phyloP scores from a whole-genome alignment of 2,329 filamentous ascomycete genomes.

The Aspergillus japonicus region DNA sequence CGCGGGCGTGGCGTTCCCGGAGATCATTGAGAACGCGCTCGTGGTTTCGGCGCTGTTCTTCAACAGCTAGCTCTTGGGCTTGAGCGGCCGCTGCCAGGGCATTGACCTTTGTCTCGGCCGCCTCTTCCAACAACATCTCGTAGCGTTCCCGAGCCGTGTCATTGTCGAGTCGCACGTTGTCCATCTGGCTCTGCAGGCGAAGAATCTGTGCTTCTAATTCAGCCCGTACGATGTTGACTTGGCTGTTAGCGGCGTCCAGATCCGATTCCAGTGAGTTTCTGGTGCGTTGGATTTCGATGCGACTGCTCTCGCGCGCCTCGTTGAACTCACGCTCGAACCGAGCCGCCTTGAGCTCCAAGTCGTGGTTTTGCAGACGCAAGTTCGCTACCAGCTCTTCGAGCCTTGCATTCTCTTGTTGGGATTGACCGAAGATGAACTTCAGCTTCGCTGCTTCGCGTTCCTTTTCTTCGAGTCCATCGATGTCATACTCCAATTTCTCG shows the following conservation, averaged over 20 bases:
- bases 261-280: conserved; percentile 77
- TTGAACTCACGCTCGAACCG: conserved; percentile 78
- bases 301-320: conserved; percentile 76
- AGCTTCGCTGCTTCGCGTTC: conserved; percentile 76
- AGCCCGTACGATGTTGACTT: conserved; percentile 78
- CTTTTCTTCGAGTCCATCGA: conserved; percentile 62
- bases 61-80: conserved; percentile 53
- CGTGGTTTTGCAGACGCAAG: conserved; percentile 59
- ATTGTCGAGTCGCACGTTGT: conserved; percentile 73
- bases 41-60: conserved; percentile 63
- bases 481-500: conserved; percentile 59
- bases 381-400: conserved; percentile 58
- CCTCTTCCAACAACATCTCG: conserved; percentile 82
- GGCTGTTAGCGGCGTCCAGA: conserved; percentile 77
- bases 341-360: conserved; percentile 67
- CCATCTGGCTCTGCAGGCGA: conserved; percentile 70
- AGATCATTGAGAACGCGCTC: conserved; percentile 73
- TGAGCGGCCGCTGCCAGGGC: conserved; percentile 56
- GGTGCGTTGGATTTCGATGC: conserved; percentile 76
- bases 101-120: conserved; percentile 65
- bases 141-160: conserved; percentile 78
- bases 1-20: conserved; percentile 70
- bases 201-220: conserved; percentile 78
- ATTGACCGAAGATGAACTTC: conserved; percentile 72
- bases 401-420: conserved; percentile 59